phyloP scores from a whole-genome alignment of 768 basidiomycete species.

The Boletus vermiculosoides region DNA sequence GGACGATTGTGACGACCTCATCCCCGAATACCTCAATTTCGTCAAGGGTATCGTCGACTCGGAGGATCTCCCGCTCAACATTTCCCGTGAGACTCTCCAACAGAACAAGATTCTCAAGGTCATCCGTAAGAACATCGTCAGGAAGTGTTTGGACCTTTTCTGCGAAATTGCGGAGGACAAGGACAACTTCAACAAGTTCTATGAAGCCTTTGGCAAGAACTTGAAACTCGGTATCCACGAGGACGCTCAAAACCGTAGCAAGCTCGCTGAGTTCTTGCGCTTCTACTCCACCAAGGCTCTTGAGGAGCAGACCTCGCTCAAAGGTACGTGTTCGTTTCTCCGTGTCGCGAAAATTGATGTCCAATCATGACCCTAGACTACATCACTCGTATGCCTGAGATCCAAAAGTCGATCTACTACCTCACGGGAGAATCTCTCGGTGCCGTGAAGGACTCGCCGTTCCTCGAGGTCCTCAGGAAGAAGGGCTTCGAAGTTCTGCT shows the following conservation, averaged over 20 bases:
- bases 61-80: slow-evolving; percentile 99
- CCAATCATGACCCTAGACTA: slow-evolving; percentile 60
- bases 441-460: slow-evolving; percentile 89
- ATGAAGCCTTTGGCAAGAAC: slow-evolving; percentile 99
- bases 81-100: slow-evolving; percentile 99
- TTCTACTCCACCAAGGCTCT: slow-evolving; percentile 94
- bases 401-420: slow-evolving; percentile 99
- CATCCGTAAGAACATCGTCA: slow-evolving; percentile 98
- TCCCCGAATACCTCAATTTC: slow-evolving; percentile 99
- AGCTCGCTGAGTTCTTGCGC: slow-evolving; percentile 98
- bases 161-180: slow-evolving; percentile 98
- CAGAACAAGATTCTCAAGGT: slow-evolving; percentile 99
- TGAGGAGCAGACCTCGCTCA: slow-evolving; percentile 91
- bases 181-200: slow-evolving; percentile 97
- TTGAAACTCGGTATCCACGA: slow-evolving; percentile 99
- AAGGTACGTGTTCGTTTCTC: slow-evolving; percentile 53
- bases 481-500: slow-evolving; percentile 98
- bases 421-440: slow-evolving; percentile 97
- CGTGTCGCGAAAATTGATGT: background rate
- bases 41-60: slow-evolving; percentile 99
- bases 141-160: slow-evolving; percentile 95
- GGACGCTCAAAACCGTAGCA: slow-evolving; percentile 97
- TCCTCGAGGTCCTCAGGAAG: slow-evolving; percentile 99
- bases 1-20: slow-evolving; percentile 99
- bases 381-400: slow-evolving; percentile 98